Evolutionary conservation across 352 stramenopile species (phyloP).

Genomic region (Pythium dissotocum): DNA sequence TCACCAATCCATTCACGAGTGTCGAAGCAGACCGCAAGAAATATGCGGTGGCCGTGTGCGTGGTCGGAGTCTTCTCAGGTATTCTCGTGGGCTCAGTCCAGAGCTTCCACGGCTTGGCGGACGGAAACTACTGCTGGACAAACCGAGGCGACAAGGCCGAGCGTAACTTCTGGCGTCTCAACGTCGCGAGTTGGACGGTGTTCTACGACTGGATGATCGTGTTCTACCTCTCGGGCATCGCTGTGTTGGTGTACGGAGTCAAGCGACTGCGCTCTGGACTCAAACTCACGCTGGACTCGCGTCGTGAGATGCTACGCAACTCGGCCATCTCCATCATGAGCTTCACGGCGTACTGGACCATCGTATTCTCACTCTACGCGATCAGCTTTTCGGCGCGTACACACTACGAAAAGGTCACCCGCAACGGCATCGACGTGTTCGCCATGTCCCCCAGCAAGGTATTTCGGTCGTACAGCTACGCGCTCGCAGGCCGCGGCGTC

Average conservation of each 20-base stretch:
- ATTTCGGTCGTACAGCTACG: constrained; percentile 74
- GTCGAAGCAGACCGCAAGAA: constrained; percentile 58
- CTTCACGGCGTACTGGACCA: constrained; percentile 83
- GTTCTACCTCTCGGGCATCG: constrained; percentile 77
- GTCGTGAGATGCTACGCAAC: constrained; percentile 78
- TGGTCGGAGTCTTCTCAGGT: constrained; percentile 37
- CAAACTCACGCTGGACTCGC: constrained; percentile 71
- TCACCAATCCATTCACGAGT: constrained; percentile 88
- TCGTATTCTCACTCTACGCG: constrained; percentile 80
- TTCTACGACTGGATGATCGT: constrained; percentile 89
- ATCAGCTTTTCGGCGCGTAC: constrained; percentile 66
- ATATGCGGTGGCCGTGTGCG: constrained; percentile 70
- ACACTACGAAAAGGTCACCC: constrained; percentile 37
- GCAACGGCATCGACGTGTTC: constrained; percentile 4
- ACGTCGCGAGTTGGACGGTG: constrained; percentile 69
- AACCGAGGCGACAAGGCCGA: constrained; percentile 44
- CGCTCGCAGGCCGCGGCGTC: constrained; percentile 59
- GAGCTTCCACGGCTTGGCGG: constrained; percentile 50
- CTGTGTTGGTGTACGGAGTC: constrained; percentile 62
- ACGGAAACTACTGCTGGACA: constrained; percentile 84
- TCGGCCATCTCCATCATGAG: constrained; percentile 79
- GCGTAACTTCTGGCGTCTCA: constrained; percentile 70
- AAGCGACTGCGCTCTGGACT: constrained; percentile 68
- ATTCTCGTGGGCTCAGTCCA: constrained; percentile 33
- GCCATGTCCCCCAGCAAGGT: constrained; percentile 42